Percentiles rank a stretch among this genome's conserved stretches.
Conservation (phyloP, 495 filamentous ascomycete genomes). For the Penicillium subrubescens region DNA sequence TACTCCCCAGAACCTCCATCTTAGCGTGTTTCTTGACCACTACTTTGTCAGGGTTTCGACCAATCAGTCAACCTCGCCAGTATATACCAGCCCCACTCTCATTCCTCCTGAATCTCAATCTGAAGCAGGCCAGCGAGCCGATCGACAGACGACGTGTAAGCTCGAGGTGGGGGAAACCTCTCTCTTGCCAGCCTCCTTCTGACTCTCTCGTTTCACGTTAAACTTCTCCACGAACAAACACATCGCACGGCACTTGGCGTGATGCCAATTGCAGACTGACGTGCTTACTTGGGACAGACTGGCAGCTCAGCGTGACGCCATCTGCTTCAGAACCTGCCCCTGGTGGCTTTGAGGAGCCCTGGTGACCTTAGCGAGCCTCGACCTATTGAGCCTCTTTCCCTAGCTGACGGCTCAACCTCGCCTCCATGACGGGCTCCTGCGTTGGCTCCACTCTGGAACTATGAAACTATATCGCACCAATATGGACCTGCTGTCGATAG, state of each 20-base stretch:
- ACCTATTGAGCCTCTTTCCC: neutral
- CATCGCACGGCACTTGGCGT: neutral
- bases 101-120: slow-evolving; percentile 5
- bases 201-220: slow-evolving; percentile 13
- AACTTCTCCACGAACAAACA: slow-evolving; percentile 4
- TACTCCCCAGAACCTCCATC: neutral
- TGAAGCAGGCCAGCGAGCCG: slow-evolving; percentile 13
- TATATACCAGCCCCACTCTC: neutral
- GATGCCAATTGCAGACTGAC: neutral
- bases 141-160: slow-evolving; percentile 24
- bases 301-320: slow-evolving; percentile 2
- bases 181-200: neutral
- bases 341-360: neutral
- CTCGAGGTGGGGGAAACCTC: slow-evolving; percentile 6
- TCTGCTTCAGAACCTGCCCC: slow-evolving; percentile 10
- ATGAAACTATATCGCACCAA: slow-evolving; percentile 11
- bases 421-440: slow-evolving; percentile 4
- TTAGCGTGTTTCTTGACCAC: slow-evolving; percentile 4
- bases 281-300: neutral
- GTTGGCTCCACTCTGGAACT: slow-evolving; percentile 4
- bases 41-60: neutral
- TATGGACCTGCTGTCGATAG: slow-evolving; percentile 6
- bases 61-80: neutral
- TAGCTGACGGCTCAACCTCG: neutral
- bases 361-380: neutral